Conservation (phyloP, 306 rosid species). For the Corylus americana region DNA sequence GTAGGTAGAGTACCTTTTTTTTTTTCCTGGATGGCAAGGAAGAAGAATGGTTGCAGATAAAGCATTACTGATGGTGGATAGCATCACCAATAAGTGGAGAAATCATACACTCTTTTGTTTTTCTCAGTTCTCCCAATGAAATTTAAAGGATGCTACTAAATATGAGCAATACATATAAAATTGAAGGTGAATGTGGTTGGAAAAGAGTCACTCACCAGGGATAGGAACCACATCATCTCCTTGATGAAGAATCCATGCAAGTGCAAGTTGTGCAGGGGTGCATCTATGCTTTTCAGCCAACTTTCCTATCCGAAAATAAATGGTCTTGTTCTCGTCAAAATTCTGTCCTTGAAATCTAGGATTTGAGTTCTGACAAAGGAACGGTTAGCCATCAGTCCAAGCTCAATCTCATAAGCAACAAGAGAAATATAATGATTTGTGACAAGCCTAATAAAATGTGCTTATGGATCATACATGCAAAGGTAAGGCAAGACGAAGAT, state of each 20-base stretch:
- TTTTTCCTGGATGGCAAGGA: neutral
- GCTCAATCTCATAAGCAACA: conserved; percentile 12
- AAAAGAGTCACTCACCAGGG: conserved; percentile 51
- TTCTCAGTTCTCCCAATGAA: neutral
- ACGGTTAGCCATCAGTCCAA: neutral
- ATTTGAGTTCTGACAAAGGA: conserved; percentile 37
- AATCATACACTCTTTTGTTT: neutral
- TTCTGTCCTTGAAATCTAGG: conserved; percentile 68
- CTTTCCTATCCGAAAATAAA: conserved; percentile 41
- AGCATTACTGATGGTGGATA: neutral
- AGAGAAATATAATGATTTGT: neutral
- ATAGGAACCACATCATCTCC: conserved; percentile 66
- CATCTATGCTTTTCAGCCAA: conserved; percentile 59
- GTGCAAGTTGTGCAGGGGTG: conserved; percentile 61
- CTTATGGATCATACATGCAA: neutral
- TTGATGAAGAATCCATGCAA: conserved; percentile 67
- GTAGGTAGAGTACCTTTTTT: neutral
- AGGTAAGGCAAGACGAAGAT: neutral
- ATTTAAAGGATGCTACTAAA: neutral
- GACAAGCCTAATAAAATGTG: neutral
- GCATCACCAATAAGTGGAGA: neutral
- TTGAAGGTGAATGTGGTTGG: neutral
- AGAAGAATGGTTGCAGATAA: neutral
- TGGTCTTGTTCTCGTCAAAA: conserved; percentile 55
- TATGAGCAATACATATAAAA: neutral